A percentile compares a stretch with the other conserved stretches of the same genome.
phyloP scores from a whole-genome alignment of 192 early-diverging fungal species.

The Coemansia umbellata region DNA sequence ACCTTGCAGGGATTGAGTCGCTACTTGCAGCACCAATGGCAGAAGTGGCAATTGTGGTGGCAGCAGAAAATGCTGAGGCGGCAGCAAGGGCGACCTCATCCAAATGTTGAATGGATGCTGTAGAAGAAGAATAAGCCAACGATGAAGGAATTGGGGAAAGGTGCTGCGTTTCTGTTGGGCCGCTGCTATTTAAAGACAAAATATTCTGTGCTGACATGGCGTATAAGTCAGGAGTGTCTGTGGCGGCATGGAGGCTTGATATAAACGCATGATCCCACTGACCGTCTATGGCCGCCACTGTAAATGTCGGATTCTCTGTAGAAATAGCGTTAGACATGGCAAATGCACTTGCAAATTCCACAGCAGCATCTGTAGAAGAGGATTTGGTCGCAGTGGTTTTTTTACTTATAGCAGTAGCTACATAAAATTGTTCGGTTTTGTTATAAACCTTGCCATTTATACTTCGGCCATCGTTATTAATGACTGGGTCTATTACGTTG shows the following conservation, averaged over 20 bases:
- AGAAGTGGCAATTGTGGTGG: constrained; percentile 38
- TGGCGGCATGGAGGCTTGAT: constrained; percentile 51
- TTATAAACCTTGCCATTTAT: no score
- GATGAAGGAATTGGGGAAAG: background rate
- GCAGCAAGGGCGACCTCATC: constrained; percentile 11
- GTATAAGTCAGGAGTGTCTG: constrained; percentile 42
- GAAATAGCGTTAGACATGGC: no score
- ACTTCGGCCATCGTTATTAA: no score
- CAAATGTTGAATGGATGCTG: constrained; percentile 13
- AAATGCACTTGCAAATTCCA: no score
- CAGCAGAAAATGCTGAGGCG: constrained; percentile 28
- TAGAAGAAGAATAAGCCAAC: background rate
- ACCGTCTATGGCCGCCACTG: constrained; percentile 12
- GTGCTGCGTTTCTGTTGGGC: background rate
- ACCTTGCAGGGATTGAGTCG: constrained; percentile 41
- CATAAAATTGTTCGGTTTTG: no score
- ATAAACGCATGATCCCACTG: constrained; percentile 27
- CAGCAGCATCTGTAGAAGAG: background rate
- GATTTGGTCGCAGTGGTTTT: no score
- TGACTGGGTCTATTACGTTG: no score
- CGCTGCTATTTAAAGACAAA: constrained; percentile 3
- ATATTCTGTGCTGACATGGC: constrained; percentile 36
- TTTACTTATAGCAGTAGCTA: no score
- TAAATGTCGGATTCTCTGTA: constrained; percentile 14
- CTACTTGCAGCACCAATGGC: constrained; percentile 21